Percentiles rank a stretch among this genome's conserved stretches.
Conservation (phyloP, 345 rosid genomes). For the Heritiera littoralis region DNA sequence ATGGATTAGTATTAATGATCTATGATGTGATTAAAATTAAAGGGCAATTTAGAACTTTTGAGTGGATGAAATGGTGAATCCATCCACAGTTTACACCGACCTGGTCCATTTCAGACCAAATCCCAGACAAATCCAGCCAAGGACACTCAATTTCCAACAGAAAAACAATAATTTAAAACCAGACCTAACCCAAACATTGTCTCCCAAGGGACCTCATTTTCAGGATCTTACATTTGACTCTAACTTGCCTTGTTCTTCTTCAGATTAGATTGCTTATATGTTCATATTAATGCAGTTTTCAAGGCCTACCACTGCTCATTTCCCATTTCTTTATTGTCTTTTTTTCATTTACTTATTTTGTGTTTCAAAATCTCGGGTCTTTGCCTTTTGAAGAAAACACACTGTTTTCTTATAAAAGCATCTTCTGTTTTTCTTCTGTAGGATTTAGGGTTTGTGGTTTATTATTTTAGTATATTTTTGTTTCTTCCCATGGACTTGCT, state of each 20-base stretch:
- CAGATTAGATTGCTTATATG: background rate
- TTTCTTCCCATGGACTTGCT: constrained; percentile 9
- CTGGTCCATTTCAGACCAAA: constrained; percentile 3
- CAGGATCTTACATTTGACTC: constrained; percentile 25
- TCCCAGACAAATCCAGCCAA: constrained; percentile 6
- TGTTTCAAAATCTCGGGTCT: background rate
- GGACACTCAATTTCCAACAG: constrained; percentile 8
- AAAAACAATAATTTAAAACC: constrained; percentile 1
- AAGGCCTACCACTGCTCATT: background rate
- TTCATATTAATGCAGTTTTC: constrained; percentile 18
- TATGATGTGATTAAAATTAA: background rate
- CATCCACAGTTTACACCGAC: constrained; percentile 11
- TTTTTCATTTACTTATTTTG: background rate
- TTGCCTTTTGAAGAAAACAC: constrained; percentile 8
- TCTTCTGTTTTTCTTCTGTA: background rate
- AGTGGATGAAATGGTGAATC: background rate
- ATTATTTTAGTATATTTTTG: constrained; percentile 2
- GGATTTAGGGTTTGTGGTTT: background rate
- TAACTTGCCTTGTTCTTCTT: background rate
- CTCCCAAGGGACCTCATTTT: constrained; percentile 17
- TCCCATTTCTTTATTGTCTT: background rate
- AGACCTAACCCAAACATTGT: constrained; percentile 14
- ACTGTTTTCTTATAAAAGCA: background rate
- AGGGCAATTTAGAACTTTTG: constrained; percentile 3
- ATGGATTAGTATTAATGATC: no score